These are phyloP conservation scores for Colletotrichum nymphaeae DNA, from an alignment of 2,329 filamentous ascomycete genomes.

Conservation along the genomic window DNA sequence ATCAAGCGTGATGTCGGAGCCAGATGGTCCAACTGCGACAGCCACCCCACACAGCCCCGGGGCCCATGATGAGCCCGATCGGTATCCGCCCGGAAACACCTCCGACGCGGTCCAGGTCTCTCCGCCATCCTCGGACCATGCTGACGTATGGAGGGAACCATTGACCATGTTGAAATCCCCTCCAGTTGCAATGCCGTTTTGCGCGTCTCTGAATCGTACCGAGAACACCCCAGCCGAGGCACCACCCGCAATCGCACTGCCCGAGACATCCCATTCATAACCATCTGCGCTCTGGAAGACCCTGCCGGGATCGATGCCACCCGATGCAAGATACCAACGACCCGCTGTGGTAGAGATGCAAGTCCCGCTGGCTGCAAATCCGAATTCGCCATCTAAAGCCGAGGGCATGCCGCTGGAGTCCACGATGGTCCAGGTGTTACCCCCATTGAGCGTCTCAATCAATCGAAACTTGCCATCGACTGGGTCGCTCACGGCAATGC, in stretches of 20 bases:
- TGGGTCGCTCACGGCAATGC: constrained; percentile 47
- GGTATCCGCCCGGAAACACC: constrained; percentile 45
- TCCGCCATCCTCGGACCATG: constrained; percentile 46
- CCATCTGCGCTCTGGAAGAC: constrained; percentile 44
- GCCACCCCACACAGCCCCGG: constrained; percentile 40
- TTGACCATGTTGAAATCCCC: constrained; percentile 44
- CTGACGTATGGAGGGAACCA: constrained; percentile 38
- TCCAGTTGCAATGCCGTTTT: constrained; percentile 44
- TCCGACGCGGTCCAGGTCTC: constrained; percentile 41
- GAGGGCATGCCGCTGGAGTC: constrained; percentile 41
- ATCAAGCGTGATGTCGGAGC: constrained; percentile 46
- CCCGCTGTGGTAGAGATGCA: constrained; percentile 44
- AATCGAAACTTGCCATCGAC: constrained; percentile 47
- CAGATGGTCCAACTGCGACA: constrained; percentile 47
- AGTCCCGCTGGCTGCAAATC: constrained; percentile 48
- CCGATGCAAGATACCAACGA: constrained; percentile 44
- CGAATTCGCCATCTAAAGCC: constrained; percentile 43
- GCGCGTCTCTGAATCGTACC: constrained; percentile 44
- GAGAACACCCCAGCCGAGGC: constrained; percentile 46
- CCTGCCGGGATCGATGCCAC: constrained; percentile 43
- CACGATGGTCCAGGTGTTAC: constrained; percentile 41
- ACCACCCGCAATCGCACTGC: constrained; percentile 42
- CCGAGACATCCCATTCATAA: constrained; percentile 41
- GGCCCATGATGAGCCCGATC: constrained; percentile 45
- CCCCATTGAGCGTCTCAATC: constrained; percentile 45